phyloP scores from a whole-genome alignment of 2,329 filamentous ascomycete species.

The Rutstroemia sydowiana region DNA sequence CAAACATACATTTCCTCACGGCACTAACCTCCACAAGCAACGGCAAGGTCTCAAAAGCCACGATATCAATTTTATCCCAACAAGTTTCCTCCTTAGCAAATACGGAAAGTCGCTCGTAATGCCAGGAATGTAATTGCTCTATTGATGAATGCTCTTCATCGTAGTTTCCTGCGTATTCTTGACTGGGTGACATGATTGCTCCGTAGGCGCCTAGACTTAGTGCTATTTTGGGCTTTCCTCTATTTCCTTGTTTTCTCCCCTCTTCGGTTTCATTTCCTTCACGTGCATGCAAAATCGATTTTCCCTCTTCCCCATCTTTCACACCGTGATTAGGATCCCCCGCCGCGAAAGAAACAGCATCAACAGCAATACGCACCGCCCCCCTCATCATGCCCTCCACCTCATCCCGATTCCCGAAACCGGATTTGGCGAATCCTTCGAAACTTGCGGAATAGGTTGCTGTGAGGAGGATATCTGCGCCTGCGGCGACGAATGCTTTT shows the following conservation, averaged over 20 bases:
- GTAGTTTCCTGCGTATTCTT: constrained; percentile 59
- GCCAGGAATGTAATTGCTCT: constrained; percentile 46
- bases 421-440: constrained; percentile 40
- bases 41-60: constrained; percentile 61
- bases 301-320: constrained; percentile 23
- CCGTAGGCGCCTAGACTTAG: constrained; percentile 61
- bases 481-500: constrained; percentile 35
- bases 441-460: constrained; percentile 60
- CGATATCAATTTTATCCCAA: constrained; percentile 37
- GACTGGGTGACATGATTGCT: constrained; percentile 56
- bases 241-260: neutral
- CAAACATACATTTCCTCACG: constrained; percentile 38
- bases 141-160: constrained; percentile 40
- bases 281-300: constrained; percentile 24
- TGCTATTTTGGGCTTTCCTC: constrained; percentile 34
- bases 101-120: constrained; percentile 44
- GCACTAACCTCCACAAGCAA: constrained; percentile 54
- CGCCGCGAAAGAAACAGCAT: constrained; percentile 23
- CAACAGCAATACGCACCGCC: constrained; percentile 32
- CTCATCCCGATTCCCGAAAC: constrained; percentile 19
- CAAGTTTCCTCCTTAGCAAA: constrained; percentile 32
- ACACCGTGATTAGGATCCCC: neutral
- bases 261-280: neutral
- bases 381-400: constrained; percentile 39
- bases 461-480: constrained; percentile 56